Evolutionary conservation across 1,284 basidiomycete species (phyloP), one percentile per base, ranked within the genome.

Genomic region (Sporisorium reilianum): DNA sequence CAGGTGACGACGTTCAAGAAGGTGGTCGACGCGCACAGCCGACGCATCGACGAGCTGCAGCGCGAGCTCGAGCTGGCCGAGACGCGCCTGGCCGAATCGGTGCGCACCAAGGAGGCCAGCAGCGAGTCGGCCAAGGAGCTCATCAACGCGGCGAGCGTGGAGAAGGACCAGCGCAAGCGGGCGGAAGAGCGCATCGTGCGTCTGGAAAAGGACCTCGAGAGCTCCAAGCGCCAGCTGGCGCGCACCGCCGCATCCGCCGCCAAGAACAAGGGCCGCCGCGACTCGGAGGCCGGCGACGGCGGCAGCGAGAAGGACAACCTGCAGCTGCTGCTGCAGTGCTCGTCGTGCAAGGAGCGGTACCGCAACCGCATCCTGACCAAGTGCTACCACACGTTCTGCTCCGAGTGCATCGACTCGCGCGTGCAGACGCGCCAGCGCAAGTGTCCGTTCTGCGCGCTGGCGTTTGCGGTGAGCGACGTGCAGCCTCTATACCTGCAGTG

Each of bases 381-480:
- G 85, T 99, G 96, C 87, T 91, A 93, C 89, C 95, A 97, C 85
- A 93, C 94, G 0, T 96, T 97, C 86, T 97, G 95, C 87, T 92
- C 92, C 84, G 86, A 88, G 23, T 90, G 96, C 84, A 89, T 99
- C 49, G 95, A 97, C 76, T 88, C 91, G 26, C 90, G 97, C 38
- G 90, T 99, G 78, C 87, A 92, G 52, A 95, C 93, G 28, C 90
- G 96, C 68, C 95, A 97, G 85, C 91, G 96, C 50, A 97, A 97
- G 86, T 99, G 96, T 85, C 96, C 96, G 18, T 91, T 92, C 22
- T 98, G 96, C 85, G 92, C 92, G 72, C 82, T 93, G 40, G 87
- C 89, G 1, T 99, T 99, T 86, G 91, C 92, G 7, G 90, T 91
- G 79, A 91, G 91, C 68, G 95, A 99, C 76, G 93, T 95, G 23